Percentiles rank a stretch among this genome's conserved stretches.
Conservation (phyloP, 306 rosid genomes). For the Coriaria nepalensis region DNA sequence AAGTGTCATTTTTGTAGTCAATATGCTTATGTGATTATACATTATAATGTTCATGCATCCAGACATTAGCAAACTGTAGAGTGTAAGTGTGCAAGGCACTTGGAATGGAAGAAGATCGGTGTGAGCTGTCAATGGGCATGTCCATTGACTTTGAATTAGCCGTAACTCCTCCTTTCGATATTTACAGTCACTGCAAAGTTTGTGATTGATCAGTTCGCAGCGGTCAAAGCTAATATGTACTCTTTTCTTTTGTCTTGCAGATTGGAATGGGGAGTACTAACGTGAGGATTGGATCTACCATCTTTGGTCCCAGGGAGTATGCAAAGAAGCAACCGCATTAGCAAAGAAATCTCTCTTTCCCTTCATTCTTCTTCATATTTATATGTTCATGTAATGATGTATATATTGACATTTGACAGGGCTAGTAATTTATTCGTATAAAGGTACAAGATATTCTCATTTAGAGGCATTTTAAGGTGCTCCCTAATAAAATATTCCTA, state of each 20-base stretch:
- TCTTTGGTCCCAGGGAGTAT: slow-evolving; percentile 38
- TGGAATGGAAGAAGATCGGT: slow-evolving; percentile 26
- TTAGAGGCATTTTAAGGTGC: no score
- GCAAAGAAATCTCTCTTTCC: not conserved
- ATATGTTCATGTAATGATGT: no score
- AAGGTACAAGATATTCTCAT: no score
- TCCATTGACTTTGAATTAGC: slow-evolving; percentile 43
- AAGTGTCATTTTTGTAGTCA: not conserved
- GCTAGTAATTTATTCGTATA: no score
- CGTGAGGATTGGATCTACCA: slow-evolving; percentile 44
- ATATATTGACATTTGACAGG: no score
- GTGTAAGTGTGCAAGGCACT: slow-evolving; percentile 32
- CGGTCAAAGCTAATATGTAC: not conserved
- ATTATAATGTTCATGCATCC: slow-evolving; percentile 4
- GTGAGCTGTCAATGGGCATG: slow-evolving; percentile 47
- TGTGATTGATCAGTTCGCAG: no score
- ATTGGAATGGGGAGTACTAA: slow-evolving; percentile 45
- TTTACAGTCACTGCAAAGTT: no score
- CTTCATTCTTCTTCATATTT: no score
- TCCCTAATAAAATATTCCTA: no score
- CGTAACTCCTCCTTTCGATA: slow-evolving; percentile 14
- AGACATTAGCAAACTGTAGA: slow-evolving; percentile 29
- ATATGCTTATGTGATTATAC: not conserved
- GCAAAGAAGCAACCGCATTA: slow-evolving; percentile 28
- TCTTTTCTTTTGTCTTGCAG: slow-evolving; percentile 14